Base-by-base conservation (phyloP, 495 filamentous ascomycete species). In the Amorphotheca resinae region DNA sequence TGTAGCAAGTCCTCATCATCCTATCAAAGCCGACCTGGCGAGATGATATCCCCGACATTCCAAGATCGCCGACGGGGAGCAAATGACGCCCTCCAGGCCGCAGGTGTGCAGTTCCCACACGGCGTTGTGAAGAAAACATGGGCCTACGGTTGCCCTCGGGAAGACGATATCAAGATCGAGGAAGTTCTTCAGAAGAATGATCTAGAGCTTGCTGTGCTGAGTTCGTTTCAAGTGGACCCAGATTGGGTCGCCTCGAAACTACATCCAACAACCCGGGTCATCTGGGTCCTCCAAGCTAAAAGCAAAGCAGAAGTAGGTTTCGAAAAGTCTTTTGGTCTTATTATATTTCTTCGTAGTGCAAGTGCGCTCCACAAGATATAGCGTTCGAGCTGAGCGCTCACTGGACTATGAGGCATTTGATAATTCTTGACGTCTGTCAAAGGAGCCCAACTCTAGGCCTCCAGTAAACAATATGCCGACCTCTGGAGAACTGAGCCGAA, bases 51-150 rank as follows among this genome's bases (percentile, higher is more conserved):
- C 20, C 2, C 6, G 22, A 26, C 45, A 16, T 33, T 38, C 38
- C n/a, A 21, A 11, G 20, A 37, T 1, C 37, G 43, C 33, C 12
- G 32, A 39, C 38, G n/a, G 2, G n/a, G n/a, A n/a, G n/a, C n/a
- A n/a, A n/a, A n/a, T n/a, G n/a, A n/a, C n/a, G n/a, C 23, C 15
- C n/a, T 40, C 22, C 22, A 28, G 5, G 0, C 21, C 1, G 38
- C 20, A 12, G 34, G 42, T 3, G 46, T 81, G 4, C 71, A 74
- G 12, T 95, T 76, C 56, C 84, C 81, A 0, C 53, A 64, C 1
- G 89, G 89, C 9, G 65, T 69, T 0, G 76, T 95, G 17, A 95
- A 84, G 60, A 87, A 82, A 57, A 98, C 91, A 0, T 87, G 80
- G 74, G 74, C 69, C 0, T 58, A 63, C 18, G 72, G 75, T 3